phyloP scores from a whole-genome alignment of 352 stramenopile species.

The Aphanomyces stellatus region DNA sequence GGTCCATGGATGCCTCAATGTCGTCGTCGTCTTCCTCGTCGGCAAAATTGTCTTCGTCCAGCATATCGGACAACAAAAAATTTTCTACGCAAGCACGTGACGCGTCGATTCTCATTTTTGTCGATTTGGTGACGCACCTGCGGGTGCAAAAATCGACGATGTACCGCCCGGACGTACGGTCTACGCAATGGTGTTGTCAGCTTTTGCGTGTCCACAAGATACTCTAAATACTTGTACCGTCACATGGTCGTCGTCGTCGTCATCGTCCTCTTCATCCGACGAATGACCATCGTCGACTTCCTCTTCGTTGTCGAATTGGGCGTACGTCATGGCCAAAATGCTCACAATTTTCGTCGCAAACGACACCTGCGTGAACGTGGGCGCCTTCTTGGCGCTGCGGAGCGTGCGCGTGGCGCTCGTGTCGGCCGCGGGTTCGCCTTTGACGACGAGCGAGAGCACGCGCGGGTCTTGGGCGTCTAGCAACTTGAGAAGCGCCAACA shows the following conservation, averaged over 20 bases:
- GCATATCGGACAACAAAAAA: slow-evolving; percentile 47
- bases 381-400: slow-evolving; percentile 35
- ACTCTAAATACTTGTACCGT: not conserved
- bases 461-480: slow-evolving; percentile 65
- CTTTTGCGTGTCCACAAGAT: not conserved
- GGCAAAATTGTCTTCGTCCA: slow-evolving; percentile 29
- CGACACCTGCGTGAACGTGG: slow-evolving; percentile 51
- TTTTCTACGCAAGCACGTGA: not conserved
- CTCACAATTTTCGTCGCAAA: slow-evolving; percentile 73
- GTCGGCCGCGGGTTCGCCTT: slow-evolving; percentile 35
- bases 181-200: not conserved
- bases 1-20: slow-evolving; percentile 73
- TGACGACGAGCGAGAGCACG: slow-evolving; percentile 54
- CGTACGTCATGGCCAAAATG: slow-evolving; percentile 60
- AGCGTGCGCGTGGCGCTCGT: slow-evolving; percentile 40
- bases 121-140: slow-evolving; percentile 30
- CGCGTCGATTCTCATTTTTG: not conserved
- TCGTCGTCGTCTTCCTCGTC: slow-evolving; percentile 58
- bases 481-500: slow-evolving; percentile 63
- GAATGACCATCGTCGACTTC: slow-evolving; percentile 59
- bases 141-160: slow-evolving; percentile 61
- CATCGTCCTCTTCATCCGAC: slow-evolving; percentile 37
- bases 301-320: slow-evolving; percentile 60
- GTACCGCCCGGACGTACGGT: slow-evolving; percentile 1
- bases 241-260: slow-evolving; percentile 38